phyloP scores from a whole-genome alignment of 176 grass and related monocot genomes.

The Carex parvula region DNA sequence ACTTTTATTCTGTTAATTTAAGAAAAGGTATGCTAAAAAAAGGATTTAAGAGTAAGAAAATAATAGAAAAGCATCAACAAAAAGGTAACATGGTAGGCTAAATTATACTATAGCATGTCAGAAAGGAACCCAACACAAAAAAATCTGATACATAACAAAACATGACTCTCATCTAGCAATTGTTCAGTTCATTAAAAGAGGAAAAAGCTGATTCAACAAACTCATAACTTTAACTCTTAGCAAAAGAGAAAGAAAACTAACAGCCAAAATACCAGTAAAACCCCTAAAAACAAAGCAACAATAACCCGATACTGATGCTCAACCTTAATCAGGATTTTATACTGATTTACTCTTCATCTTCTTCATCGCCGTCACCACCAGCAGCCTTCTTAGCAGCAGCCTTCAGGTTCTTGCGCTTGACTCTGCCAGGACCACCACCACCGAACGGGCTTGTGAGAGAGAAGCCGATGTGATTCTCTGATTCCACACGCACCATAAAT shows the following conservation, averaged over 20 bases:
- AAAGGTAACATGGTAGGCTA: background rate
- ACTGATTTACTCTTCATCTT: conserved; percentile 37
- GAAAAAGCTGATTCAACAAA: background rate
- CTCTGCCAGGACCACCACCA: conserved; percentile 51
- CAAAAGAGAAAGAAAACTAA: background rate
- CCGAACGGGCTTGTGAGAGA: conserved; percentile 57
- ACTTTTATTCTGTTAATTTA: no score
- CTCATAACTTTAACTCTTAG: background rate
- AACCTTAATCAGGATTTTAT: background rate
- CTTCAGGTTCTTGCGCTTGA: conserved; percentile 65
- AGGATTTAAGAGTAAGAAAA: background rate
- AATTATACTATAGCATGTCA: conserved; percentile 19
- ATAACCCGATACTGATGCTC: conserved; percentile 2
- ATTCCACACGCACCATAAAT: conserved; percentile 74
- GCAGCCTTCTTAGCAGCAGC: conserved; percentile 44
- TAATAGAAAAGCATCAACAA: background rate
- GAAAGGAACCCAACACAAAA: background rate
- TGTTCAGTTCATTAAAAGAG: background rate
- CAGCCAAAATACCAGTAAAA: background rate
- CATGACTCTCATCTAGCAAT: background rate
- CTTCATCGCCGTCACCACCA: conserved; percentile 37
- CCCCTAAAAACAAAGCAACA: background rate
- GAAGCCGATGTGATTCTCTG: conserved; percentile 62
- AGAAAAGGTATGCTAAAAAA: background rate
- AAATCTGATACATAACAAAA: conserved; percentile 12